These are phyloP conservation scores for Dactylella cylindrospora DNA, from an alignment of 2,329 filamentous ascomycete genomes.

Conservation along the genomic window DNA sequence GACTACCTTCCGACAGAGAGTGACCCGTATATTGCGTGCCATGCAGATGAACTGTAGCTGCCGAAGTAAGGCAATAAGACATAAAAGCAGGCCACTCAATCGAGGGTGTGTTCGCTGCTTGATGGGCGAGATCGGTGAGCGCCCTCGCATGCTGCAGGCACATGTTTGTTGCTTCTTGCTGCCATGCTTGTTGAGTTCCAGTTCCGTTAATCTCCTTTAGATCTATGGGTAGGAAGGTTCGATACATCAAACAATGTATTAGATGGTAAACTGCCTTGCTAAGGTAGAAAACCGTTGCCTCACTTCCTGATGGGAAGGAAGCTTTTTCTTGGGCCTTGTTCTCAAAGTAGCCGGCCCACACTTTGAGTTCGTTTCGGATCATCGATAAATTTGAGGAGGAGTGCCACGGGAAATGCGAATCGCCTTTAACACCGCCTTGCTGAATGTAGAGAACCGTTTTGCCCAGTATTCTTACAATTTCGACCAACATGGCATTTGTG, in stretches of 20 bases:
- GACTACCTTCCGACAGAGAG: conserved; percentile 34
- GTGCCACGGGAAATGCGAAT: conserved; percentile 90
- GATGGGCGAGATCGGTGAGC: conserved; percentile 77
- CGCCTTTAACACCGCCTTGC: conserved; percentile 81
- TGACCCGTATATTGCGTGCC: conserved; percentile 72
- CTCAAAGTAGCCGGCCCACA: conserved; percentile 78
- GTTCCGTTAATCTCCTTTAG: conserved; percentile 70
- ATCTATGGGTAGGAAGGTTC: conserved; percentile 82
- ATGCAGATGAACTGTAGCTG: conserved; percentile 84
- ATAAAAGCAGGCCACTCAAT: conserved; percentile 86
- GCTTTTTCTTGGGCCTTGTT: conserved; percentile 67
- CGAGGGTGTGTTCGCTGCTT: conserved; percentile 69
- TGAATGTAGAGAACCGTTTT: conserved; percentile 82
- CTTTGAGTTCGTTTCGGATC: conserved; percentile 79
- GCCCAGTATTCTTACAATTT: conserved; percentile 78
- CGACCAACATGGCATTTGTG: conserved; percentile 74
- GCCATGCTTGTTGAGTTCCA: conserved; percentile 74
- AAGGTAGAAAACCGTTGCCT: conserved; percentile 75
- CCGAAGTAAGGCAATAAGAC: conserved; percentile 82
- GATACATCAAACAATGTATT: conserved; percentile 81
- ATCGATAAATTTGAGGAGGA: conserved; percentile 80
- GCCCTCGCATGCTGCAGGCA: conserved; percentile 86
- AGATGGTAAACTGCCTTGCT: conserved; percentile 86
- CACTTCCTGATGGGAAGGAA: conserved; percentile 56
- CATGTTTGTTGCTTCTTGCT: conserved; percentile 84